Evolutionary conservation across 2,329 filamentous ascomycete species (phyloP), one percentile per base, ranked within the genome.

Genomic region (Drechslerella coelobrocha): DNA sequence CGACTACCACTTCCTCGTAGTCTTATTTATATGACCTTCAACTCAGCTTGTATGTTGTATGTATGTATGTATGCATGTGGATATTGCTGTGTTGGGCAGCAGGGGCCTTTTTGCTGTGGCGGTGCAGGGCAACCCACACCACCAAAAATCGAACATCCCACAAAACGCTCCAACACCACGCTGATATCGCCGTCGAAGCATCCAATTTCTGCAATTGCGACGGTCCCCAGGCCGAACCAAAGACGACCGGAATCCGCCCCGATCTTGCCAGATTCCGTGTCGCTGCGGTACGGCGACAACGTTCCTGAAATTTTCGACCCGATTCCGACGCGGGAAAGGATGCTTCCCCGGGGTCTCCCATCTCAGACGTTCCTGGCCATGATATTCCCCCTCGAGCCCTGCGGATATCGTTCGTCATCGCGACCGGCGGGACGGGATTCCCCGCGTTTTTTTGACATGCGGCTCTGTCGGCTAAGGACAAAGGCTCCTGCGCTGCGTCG

Each of bases 391-490:
- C n/a, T 45, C 41, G 41, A 19, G 19, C 14, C 14, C 24, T 34
- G 27, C 19, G 41, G 29, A 31, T n/a, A 39, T 29, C 19, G 14
- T 37, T 51, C 66, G 59, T 71, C 66, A 71, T 71, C 59, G 66
- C 27, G 61, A 53, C 56, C 65, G 57, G 56, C 29, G 41, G 26
- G 39, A 34, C 48, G 66, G 59, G 29, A 53, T 43, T 52, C 51
- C 66, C 66, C 66, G 61, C 66, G 59, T 71, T 71, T 57, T 39
- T 71, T 59, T 71, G 66, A 71, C 66, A 52, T 71, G 66, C 66
- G 66, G 66, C 66, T 71, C 66, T 71, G 31, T 12, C 24, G 17
- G 51, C 31, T 5, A n/a, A n/a, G n/a, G n/a, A n/a, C n/a, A n/a
- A n/a, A 21, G 56, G 29, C 37, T 29, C 31, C 23, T 37, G 59